Evolutionary conservation across 225 moss, liverwort and hornwort species (phyloP).

Genomic region (Marchantia polymorpha): DNA sequence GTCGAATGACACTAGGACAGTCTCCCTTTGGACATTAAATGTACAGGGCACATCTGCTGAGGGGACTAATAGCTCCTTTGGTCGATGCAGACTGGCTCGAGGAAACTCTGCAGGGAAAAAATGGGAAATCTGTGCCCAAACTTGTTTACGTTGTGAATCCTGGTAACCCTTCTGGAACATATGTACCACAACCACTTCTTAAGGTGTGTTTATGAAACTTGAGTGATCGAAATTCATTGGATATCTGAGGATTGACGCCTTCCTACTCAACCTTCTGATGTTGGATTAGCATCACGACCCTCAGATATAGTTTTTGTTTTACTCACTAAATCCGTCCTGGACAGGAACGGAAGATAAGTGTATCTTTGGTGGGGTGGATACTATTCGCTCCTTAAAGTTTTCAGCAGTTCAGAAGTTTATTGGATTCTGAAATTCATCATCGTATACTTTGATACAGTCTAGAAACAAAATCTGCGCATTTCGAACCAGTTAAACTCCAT

Average conservation of each 20-base stretch:
- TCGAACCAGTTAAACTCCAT: too few species aligned
- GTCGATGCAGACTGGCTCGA: slow-evolving; percentile 86
- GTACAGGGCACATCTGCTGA: too few species aligned
- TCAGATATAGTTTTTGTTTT: not conserved
- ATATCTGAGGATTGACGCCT: not conserved
- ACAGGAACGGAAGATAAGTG: not conserved
- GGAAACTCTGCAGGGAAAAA: slow-evolving; percentile 50
- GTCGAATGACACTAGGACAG: too few species aligned
- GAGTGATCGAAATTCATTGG: not conserved
- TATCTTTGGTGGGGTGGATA: not conserved
- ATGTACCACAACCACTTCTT: slow-evolving; percentile 79
- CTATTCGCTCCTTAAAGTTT: not conserved
- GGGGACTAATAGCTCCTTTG: too few species aligned
- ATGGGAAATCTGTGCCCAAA: slow-evolving; percentile 66
- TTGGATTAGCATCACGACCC: too few species aligned
- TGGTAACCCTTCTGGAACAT: slow-evolving; percentile 96
- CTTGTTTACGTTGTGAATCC: slow-evolving; percentile 93
- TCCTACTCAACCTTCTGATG: too few species aligned
- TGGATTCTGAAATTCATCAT: too few species aligned
- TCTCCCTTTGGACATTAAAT: too few species aligned
- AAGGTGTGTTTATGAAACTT: slow-evolving; percentile 53
- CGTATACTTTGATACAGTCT: too few species aligned
- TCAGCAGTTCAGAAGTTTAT: too few species aligned
- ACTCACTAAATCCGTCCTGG: not conserved
- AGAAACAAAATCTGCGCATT: too few species aligned